Conservation (phyloP, 305 asterid species). For the Fraxinus sp. region DNA sequence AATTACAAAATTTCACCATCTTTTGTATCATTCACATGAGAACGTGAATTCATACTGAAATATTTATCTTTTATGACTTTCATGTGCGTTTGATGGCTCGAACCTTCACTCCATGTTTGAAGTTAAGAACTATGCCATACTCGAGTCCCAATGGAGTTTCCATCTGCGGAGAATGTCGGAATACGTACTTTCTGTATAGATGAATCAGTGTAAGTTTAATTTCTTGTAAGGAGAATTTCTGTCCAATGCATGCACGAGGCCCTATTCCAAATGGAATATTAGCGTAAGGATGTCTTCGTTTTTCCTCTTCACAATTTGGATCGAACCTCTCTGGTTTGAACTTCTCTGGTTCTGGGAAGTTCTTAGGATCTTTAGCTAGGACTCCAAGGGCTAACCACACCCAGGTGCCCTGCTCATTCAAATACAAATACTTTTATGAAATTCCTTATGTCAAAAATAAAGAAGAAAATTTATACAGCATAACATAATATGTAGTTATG, state of each 20-base stretch:
- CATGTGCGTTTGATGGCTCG: constrained; percentile 58
- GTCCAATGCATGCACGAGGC: constrained; percentile 90
- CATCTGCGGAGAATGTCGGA: constrained; percentile 72
- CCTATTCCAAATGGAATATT: constrained; percentile 91
- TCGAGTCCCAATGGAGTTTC: constrained; percentile 74
- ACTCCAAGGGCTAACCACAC: constrained; percentile 95
- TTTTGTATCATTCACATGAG: neutral
- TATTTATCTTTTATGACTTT: neutral
- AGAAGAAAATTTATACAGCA: neutral
- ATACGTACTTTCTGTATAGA: constrained; percentile 63
- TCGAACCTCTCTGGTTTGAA: constrained; percentile 92
- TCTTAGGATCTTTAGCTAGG: constrained; percentile 78
- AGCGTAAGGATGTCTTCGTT: constrained; percentile 82
- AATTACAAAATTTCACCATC: neutral
- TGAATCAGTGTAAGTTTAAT: constrained; percentile 73
- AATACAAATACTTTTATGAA: neutral
- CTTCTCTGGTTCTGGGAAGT: constrained; percentile 84
- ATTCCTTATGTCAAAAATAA: neutral
- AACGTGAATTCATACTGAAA: neutral
- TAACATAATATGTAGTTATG: constrained; percentile 19
- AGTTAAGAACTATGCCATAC: constrained; percentile 76
- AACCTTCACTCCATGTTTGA: constrained; percentile 79
- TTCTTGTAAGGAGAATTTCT: constrained; percentile 84
- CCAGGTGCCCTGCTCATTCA: constrained; percentile 77
- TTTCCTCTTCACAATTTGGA: constrained; percentile 81